phyloP scores from a whole-genome alignment of 2,329 filamentous ascomycete species.

The Chaetomium sp. region DNA sequence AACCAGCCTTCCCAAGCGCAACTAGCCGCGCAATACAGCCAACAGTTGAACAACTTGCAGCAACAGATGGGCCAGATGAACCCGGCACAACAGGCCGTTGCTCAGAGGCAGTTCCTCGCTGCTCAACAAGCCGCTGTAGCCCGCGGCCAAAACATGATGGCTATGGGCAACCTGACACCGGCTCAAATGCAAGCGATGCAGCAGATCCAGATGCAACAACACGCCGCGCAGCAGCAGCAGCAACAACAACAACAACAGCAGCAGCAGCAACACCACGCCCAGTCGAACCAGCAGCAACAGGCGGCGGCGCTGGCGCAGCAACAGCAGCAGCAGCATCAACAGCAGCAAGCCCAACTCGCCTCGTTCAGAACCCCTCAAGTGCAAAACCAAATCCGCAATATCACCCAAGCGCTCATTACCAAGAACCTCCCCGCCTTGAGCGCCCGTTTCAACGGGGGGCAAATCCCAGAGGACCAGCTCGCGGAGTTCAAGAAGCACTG shows the following conservation, averaged over 20 bases:
- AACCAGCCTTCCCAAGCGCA: conserved; percentile 38
- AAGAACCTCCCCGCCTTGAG: conserved; percentile 32
- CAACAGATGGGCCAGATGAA: conserved; percentile 27
- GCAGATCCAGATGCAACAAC: conserved; percentile 33
- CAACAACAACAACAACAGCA: conserved; percentile 23
- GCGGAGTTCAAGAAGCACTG: conserved; percentile 41
- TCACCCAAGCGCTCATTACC: conserved; percentile 30
- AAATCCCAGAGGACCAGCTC: conserved; percentile 41
- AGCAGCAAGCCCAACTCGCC: conserved; percentile 21
- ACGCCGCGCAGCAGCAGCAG: conserved; percentile 6
- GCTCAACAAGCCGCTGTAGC: conserved; percentile 7
- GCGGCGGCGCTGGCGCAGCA: conserved; percentile 14
- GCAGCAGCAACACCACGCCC: conserved; percentile 23
- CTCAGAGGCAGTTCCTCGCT: conserved; percentile 33
- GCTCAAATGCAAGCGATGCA: conserved; percentile 30
- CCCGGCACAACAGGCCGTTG: conserved; percentile 10
- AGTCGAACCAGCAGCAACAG: conserved; percentile 23
- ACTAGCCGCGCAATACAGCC: conserved; percentile 38
- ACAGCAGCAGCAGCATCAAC: conserved; percentile 24
- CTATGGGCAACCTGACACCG: conserved; percentile 13
- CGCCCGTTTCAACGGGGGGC: conserved; percentile 35
- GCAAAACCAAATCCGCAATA: conserved; percentile 16
- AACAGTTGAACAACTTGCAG: conserved; percentile 38
- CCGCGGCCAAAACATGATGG: conserved; percentile 21
- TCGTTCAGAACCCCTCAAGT: conserved; percentile 9